Percentiles rank a stretch among this genome's conserved stretches.
Evolutionary conservation across 192 early-diverging fungal genomes (phyloP).

Genomic region (Kickxella alabastrina): DNA sequence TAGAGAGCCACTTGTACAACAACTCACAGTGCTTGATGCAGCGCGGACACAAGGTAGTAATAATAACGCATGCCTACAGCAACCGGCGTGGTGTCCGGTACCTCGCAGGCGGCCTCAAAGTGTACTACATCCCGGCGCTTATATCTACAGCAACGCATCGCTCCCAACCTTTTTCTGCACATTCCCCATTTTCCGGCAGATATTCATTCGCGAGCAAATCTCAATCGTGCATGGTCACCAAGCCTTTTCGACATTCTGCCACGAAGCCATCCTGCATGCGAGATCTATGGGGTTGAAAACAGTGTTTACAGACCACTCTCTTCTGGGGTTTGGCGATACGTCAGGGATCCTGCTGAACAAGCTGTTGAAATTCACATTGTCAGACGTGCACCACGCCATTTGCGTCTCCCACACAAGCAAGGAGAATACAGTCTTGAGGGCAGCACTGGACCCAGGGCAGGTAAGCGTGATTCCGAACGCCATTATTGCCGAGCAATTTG

Average conservation of each 20-base stretch:
- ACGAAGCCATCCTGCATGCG: slow-evolving; percentile 93
- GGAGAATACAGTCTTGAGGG: slow-evolving; percentile 96
- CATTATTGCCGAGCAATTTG: slow-evolving; percentile 88
- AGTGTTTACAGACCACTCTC: slow-evolving; percentile 95
- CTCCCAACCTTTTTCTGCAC: slow-evolving; percentile 88
- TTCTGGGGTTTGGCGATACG: slow-evolving; percentile 95
- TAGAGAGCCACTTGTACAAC: slow-evolving; percentile 91
- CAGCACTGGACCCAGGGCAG: slow-evolving; percentile 78
- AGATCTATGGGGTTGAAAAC: slow-evolving; percentile 92
- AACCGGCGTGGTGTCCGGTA: slow-evolving; percentile 79
- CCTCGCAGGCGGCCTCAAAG: slow-evolving; percentile 88
- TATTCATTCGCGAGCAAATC: slow-evolving; percentile 85
- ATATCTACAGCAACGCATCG: slow-evolving; percentile 81
- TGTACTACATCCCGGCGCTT: slow-evolving; percentile 88
- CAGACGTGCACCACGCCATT: slow-evolving; percentile 96
- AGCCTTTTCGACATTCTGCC: slow-evolving; percentile 91
- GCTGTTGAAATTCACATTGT: slow-evolving; percentile 91
- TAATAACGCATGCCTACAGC: slow-evolving; percentile 90
- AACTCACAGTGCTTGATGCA: slow-evolving; percentile 83
- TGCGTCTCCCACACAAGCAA: slow-evolving; percentile 99
- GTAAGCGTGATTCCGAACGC: slow-evolving; percentile 98
- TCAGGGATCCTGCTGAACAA: slow-evolving; percentile 94
- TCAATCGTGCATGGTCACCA: slow-evolving; percentile 96
- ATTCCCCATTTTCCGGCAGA: slow-evolving; percentile 89
- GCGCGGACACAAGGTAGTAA: slow-evolving; percentile 92